Percentiles rank a stretch among this genome's conserved stretches.
Conservation (phyloP, 305 asterid genomes). For the Fraxinus xanthoxyloides region DNA sequence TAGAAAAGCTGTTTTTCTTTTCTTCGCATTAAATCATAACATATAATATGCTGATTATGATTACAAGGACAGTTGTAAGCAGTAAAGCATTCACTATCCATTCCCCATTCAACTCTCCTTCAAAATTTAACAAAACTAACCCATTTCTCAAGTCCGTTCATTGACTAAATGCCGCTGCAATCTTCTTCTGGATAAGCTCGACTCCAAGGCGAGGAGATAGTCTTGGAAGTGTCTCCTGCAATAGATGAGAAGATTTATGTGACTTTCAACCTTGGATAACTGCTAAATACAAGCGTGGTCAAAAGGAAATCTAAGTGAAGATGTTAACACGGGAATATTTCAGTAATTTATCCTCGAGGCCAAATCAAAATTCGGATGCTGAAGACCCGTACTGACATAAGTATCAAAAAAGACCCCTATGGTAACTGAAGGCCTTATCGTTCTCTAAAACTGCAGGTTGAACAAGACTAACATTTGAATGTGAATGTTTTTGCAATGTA, state of each 20-base stretch:
- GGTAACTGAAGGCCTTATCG: not conserved
- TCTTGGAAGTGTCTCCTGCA: constrained; percentile 77
- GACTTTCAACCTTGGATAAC: not conserved
- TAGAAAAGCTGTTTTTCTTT: not conserved
- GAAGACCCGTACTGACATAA: not conserved
- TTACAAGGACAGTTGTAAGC: not conserved
- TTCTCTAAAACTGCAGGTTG: not conserved
- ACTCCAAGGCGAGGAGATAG: constrained; percentile 85
- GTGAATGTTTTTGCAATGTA: not conserved
- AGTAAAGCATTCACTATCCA: not conserved
- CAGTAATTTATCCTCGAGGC: not conserved
- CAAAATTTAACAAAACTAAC: not conserved
- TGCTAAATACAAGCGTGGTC: not conserved
- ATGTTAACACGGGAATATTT: not conserved
- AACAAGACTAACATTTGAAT: not conserved
- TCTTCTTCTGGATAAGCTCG: constrained; percentile 73
- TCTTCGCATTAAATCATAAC: not conserved
- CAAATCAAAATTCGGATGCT: not conserved
- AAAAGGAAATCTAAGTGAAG: not conserved
- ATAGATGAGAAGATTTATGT: constrained; percentile 3
- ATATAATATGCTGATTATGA: not conserved
- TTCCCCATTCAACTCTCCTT: not conserved
- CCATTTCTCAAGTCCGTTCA: constrained; percentile 11
- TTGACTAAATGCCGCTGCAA: constrained; percentile 57
- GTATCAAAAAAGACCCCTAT: not conserved